Conservation (phyloP, 305 asterid species). For the Plantago coronopus region DNA sequence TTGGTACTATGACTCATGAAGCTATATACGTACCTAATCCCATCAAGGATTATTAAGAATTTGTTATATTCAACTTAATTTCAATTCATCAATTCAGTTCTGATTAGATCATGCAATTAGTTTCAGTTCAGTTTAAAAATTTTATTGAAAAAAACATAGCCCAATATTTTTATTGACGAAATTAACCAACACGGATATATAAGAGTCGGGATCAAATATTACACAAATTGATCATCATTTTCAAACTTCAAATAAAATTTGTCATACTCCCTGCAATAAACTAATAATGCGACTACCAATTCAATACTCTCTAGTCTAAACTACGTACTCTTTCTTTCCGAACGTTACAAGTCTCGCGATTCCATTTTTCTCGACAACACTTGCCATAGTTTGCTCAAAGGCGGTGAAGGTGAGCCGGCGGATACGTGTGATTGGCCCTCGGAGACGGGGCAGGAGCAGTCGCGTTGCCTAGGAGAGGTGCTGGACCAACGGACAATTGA, state of each 20-base stretch:
- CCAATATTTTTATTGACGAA: too few relatives aligned
- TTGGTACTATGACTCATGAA: too few relatives aligned
- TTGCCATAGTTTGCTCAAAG: constrained; percentile 18
- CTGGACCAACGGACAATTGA: constrained; percentile 41
- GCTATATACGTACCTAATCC: too few relatives aligned
- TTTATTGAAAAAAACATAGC: too few relatives aligned
- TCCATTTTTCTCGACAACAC: not conserved
- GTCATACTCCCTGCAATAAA: constrained; percentile 14
- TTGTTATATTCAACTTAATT: too few relatives aligned
- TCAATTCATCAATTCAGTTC: too few relatives aligned
- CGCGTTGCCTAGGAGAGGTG: constrained; percentile 40
- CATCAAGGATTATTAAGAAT: too few relatives aligned
- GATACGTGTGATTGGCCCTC: constrained; percentile 32
- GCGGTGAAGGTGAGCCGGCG: constrained; percentile 27
- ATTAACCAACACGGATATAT: too few relatives aligned
- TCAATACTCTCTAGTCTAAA: constrained; percentile 17
- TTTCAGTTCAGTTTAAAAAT: too few relatives aligned
- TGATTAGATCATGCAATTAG: too few relatives aligned
- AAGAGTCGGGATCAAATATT: not conserved
- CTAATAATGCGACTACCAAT: constrained; percentile 4
- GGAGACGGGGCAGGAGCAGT: constrained; percentile 5
- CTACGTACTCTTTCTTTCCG: constrained; percentile 8
- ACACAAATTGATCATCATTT: constrained; percentile 6
- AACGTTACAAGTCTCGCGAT: constrained; percentile 13
- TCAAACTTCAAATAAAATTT: constrained; percentile 1